Evolutionary conservation across 192 early-diverging fungal genomes (phyloP).

Genomic region (Gorgonomyces haynaldii): DNA sequence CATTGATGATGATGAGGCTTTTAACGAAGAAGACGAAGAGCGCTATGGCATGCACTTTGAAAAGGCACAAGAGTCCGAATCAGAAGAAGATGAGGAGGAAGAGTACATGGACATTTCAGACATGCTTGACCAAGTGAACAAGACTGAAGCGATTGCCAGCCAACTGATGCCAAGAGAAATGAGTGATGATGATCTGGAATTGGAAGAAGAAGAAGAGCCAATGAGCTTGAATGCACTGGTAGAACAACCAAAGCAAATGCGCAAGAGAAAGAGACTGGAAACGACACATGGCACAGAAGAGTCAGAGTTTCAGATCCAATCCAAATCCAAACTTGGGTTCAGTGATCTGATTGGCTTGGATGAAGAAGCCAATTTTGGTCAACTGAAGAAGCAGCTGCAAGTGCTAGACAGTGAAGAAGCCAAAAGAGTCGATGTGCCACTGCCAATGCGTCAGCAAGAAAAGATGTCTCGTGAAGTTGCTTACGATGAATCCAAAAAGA

Average conservation of each 20-base stretch:
- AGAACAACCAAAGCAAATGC: slow-evolving; percentile 14
- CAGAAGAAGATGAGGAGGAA: slow-evolving; percentile 26
- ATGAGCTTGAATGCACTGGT: slow-evolving; percentile 22
- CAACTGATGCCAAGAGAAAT: background rate
- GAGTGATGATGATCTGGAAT: slow-evolving; percentile 11
- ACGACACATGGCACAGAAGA: slow-evolving; percentile 60
- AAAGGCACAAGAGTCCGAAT: slow-evolving; percentile 22
- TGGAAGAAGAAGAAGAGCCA: slow-evolving; percentile 12
- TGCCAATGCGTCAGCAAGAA: slow-evolving; percentile 75
- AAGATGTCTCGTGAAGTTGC: slow-evolving; percentile 76
- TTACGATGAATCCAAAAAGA: slow-evolving; percentile 68
- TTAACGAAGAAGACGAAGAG: slow-evolving; percentile 75
- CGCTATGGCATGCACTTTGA: slow-evolving; percentile 64
- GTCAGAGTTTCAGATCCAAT: slow-evolving; percentile 44
- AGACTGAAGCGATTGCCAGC: background rate
- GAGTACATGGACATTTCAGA: slow-evolving; percentile 42
- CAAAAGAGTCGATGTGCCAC: slow-evolving; percentile 55
- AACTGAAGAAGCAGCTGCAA: slow-evolving; percentile 52
- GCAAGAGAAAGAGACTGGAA: slow-evolving; percentile 46
- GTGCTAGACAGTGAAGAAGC: slow-evolving; percentile 32
- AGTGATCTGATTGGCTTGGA: slow-evolving; percentile 63
- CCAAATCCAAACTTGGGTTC: slow-evolving; percentile 54
- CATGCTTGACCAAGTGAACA: slow-evolving; percentile 10
- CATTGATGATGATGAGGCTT: slow-evolving; percentile 84
- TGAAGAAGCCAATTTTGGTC: slow-evolving; percentile 49